Conservation (phyloP, 225 moss, liverwort and hornwort genomes). For the Asterella californica region DNA sequence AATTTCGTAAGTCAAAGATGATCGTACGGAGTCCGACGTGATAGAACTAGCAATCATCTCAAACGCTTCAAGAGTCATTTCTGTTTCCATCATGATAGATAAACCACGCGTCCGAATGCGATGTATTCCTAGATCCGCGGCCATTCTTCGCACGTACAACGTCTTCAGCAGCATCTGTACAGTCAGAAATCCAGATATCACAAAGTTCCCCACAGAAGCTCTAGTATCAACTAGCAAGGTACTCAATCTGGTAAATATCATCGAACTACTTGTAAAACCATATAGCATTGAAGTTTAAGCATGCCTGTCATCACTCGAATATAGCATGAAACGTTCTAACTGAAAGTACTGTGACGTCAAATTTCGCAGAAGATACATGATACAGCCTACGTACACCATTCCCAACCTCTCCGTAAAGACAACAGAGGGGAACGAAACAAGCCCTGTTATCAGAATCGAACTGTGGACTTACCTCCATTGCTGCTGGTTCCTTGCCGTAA, state of each 20-base stretch:
- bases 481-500: constrained; percentile 73
- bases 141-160: constrained; percentile 71
- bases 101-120: constrained; percentile 71
- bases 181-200: background rate
- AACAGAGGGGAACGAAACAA: background rate
- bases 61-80: constrained; percentile 72
- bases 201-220: background rate
- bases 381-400: background rate
- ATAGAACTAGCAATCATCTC: constrained; percentile 72
- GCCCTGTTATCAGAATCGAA: background rate
- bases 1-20: constrained; percentile 54
- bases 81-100: constrained; percentile 81
- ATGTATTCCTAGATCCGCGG: constrained; percentile 87
- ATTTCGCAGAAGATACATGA: too few species aligned
- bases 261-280: too few species aligned
- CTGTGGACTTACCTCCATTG: constrained; percentile 40
- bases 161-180: constrained; percentile 68
- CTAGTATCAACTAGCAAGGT: background rate
- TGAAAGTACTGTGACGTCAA: too few species aligned
- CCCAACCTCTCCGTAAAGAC: background rate
- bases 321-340: too few species aligned
- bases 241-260: too few species aligned
- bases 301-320: too few species aligned
- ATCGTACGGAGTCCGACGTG: constrained; percentile 50
- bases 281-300: too few species aligned